Percentiles rank a stretch among this genome's conserved stretches.
Conservation (phyloP, 495 filamentous ascomycete genomes). For the Cercophora samala region DNA sequence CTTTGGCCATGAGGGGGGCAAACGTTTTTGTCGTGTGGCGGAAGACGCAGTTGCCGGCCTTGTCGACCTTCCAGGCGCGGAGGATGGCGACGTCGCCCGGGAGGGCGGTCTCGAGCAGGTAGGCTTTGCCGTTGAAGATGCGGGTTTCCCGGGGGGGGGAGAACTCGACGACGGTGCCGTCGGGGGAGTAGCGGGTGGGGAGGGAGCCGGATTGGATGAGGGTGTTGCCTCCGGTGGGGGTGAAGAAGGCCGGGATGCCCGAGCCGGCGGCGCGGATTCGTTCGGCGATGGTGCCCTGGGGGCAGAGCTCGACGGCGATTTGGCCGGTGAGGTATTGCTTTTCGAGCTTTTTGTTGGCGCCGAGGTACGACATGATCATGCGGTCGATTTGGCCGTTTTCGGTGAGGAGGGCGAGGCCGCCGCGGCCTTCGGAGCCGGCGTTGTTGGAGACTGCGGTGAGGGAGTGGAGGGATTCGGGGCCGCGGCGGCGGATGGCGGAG, state of each 20-base stretch:
- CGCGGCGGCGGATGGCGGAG: conserved; percentile 46
- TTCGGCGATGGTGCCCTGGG: conserved; percentile 64
- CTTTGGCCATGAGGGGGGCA: conserved; percentile 59
- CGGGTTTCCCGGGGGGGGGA: conserved; percentile 55
- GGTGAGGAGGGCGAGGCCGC: conserved; percentile 53
- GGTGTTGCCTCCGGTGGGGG: conserved; percentile 59
- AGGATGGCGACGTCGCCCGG: conserved; percentile 62
- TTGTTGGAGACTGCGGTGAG: conserved; percentile 67
- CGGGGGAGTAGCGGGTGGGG: conserved; percentile 50
- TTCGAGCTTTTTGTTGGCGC: conserved; percentile 64
- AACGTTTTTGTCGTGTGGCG: conserved; percentile 62
- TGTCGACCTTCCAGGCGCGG: conserved; percentile 61
- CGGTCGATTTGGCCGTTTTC: conserved; percentile 54
- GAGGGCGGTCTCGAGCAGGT: conserved; percentile 62
- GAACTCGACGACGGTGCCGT: conserved; percentile 52
- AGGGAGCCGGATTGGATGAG: conserved; percentile 61
- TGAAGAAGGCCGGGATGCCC: conserved; percentile 67
- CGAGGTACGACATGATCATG: conserved; percentile 59
- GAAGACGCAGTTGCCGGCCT: conserved; percentile 62
- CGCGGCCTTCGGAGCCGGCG: conserved; percentile 55
- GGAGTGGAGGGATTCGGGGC: conserved; percentile 43
- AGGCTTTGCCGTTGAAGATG: conserved; percentile 56
- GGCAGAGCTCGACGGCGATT: conserved; percentile 62
- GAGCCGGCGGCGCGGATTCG: conserved; percentile 59
- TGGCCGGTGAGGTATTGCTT: conserved; percentile 59